Evolutionary conservation across 768 basidiomycete genomes (phyloP).

Genomic region (Macrocybe gigantea): DNA sequence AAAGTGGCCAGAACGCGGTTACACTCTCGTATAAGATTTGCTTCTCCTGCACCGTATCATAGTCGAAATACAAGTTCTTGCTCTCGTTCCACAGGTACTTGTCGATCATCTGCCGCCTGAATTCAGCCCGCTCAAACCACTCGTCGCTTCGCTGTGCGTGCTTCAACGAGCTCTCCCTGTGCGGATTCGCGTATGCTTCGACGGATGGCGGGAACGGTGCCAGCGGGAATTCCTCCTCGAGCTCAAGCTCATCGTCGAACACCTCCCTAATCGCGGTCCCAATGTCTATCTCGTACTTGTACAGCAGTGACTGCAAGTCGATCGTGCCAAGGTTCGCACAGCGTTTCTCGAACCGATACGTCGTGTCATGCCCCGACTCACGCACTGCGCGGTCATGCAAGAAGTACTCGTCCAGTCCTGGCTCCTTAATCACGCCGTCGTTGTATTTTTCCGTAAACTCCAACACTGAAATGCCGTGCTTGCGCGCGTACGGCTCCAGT

Average conservation of each 20-base stretch:
- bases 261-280: constrained; percentile 96
- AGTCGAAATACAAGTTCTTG: constrained; percentile 92
- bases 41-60: constrained; percentile 86
- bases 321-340: constrained; percentile 97
- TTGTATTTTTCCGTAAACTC: constrained; percentile 98
- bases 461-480: constrained; percentile 87
- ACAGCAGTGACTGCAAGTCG: constrained; percentile 90
- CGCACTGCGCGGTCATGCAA: constrained; percentile 94
- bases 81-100: constrained; percentile 96
- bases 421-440: constrained; percentile 75
- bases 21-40: constrained; percentile 95
- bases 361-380: constrained; percentile 94
- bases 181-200: constrained; percentile 59
- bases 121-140: constrained; percentile 90
- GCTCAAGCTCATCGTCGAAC: constrained; percentile 86
- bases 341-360: constrained; percentile 95
- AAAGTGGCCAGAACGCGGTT: constrained; percentile 94
- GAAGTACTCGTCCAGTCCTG: constrained; percentile 94
- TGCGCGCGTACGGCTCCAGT: constrained; percentile 89
- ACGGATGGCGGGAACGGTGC: constrained; percentile 87
- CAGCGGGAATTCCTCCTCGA: constrained; percentile 89
- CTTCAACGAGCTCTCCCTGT: constrained; percentile 52
- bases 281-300: constrained; percentile 98
- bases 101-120: constrained; percentile 82
- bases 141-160: constrained; percentile 73